Evolutionary conservation across 2,329 filamentous ascomycete genomes (phyloP).

Genomic region (Didymella glomerata): DNA sequence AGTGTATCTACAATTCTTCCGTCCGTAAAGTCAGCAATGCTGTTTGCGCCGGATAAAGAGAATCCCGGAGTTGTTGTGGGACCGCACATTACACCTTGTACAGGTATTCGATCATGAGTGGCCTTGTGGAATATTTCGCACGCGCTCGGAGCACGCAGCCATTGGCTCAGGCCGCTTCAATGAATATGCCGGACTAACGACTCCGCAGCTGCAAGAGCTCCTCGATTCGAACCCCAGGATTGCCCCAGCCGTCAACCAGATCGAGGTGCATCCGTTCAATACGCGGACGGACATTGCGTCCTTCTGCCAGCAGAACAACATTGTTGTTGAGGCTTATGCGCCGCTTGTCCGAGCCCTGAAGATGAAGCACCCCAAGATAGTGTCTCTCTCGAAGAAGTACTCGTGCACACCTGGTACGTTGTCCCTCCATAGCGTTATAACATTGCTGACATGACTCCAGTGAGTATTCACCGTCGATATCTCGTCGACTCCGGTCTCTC

Average conservation of each 20-base stretch:
- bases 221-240: constrained; percentile 69
- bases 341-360: constrained; percentile 76
- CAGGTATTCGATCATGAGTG: neutral
- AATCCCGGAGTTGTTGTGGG: constrained; percentile 16
- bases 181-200: constrained; percentile 24
- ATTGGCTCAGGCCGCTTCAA: constrained; percentile 15
- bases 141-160: constrained; percentile 9
- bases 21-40: constrained; percentile 1
- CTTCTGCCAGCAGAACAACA: constrained; percentile 71
- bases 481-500: neutral
- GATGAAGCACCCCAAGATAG: constrained; percentile 72
- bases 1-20: constrained; percentile 40
- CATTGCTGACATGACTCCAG: constrained; percentile 15
- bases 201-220: constrained; percentile 70
- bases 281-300: constrained; percentile 72
- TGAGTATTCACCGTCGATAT: neutral
- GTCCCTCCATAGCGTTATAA: neutral
- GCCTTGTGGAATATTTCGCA: constrained; percentile 3
- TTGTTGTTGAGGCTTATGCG: constrained; percentile 80
- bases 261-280: constrained; percentile 83
- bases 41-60: constrained; percentile 16
- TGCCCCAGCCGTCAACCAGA: constrained; percentile 77
- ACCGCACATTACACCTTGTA: constrained; percentile 9
- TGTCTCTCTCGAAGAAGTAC: constrained; percentile 71
- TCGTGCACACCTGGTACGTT: constrained; percentile 67